Conservation (phyloP, 2,329 filamentous ascomycete species). For the Dothistroma septosporum region DNA sequence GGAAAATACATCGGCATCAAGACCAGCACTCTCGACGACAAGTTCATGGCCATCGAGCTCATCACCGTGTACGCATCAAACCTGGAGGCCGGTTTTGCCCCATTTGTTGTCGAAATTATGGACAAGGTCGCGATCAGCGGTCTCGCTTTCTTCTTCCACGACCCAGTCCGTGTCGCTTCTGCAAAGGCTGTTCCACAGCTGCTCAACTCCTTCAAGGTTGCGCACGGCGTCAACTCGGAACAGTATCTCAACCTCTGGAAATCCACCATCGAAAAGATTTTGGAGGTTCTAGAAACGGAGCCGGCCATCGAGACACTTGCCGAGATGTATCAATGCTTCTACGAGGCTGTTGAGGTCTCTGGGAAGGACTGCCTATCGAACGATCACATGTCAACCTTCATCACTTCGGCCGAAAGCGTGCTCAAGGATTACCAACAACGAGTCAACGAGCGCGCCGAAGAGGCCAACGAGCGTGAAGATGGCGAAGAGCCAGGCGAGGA, state of each 20-base stretch:
- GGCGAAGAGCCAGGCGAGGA: slow-evolving; percentile 74
- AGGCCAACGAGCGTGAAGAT: slow-evolving; percentile 76
- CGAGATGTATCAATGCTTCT: slow-evolving; percentile 99
- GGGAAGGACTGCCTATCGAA: slow-evolving; percentile 76
- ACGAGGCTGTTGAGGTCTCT: slow-evolving; percentile 92
- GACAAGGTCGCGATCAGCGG: slow-evolving; percentile 93
- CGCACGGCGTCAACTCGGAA: slow-evolving; percentile 73
- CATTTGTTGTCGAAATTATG: slow-evolving; percentile 89
- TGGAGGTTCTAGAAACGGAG: slow-evolving; percentile 90
- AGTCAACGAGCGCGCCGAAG: slow-evolving; percentile 76
- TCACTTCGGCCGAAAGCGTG: slow-evolving; percentile 77
- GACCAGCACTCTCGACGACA: slow-evolving; percentile 94
- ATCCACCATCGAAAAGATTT: slow-evolving; percentile 79
- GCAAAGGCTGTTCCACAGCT: slow-evolving; percentile 92
- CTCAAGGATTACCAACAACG: slow-evolving; percentile 90
- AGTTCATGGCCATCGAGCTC: slow-evolving; percentile 98
- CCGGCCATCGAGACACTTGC: slow-evolving; percentile 93
- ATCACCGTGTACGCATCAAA: slow-evolving; percentile 96
- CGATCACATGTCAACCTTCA: slow-evolving; percentile 80
- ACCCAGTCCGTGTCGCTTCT: slow-evolving; percentile 90
- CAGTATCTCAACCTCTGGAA: slow-evolving; percentile 81
- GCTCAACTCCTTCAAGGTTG: slow-evolving; percentile 89
- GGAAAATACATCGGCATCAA: slow-evolving; percentile 98
- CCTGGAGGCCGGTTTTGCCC: slow-evolving; percentile 86
- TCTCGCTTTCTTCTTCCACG: slow-evolving; percentile 97